Evolutionary conservation across 345 rosid genomes (phyloP).

Genomic region (Erodium maritimum): DNA sequence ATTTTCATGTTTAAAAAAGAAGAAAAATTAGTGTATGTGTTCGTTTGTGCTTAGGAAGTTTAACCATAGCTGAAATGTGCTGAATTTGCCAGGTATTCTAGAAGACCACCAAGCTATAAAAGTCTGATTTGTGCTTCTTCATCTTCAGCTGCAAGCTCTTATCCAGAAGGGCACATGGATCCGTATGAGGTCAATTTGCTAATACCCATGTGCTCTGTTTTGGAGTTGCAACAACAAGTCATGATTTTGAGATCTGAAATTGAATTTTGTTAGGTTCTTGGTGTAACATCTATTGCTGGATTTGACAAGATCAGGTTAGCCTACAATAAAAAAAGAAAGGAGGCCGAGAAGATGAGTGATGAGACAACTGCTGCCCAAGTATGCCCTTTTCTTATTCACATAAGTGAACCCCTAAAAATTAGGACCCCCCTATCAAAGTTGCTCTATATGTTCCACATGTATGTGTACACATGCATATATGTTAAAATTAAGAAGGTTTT

Average conservation of each 20-base stretch:
- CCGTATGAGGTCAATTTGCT: slow-evolving; percentile 60
- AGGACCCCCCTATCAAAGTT: not conserved
- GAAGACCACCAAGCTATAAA: slow-evolving; percentile 23
- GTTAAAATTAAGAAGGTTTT: no score
- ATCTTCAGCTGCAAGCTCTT: slow-evolving; percentile 65
- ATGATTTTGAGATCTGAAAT: not conserved
- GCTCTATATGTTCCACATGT: not conserved
- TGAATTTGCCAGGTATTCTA: slow-evolving; percentile 19
- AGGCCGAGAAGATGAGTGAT: slow-evolving; percentile 74
- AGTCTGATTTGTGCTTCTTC: slow-evolving; percentile 43
- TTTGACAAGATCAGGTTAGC: slow-evolving; percentile 63
- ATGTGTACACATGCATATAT: not conserved
- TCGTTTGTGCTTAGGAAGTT: not conserved
- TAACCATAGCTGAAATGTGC: not conserved
- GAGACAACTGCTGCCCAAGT: slow-evolving; percentile 71
- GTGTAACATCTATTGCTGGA: slow-evolving; percentile 75
- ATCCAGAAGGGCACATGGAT: slow-evolving; percentile 47
- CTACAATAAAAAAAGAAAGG: slow-evolving; percentile 63
- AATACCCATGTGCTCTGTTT: not conserved
- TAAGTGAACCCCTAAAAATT: not conserved
- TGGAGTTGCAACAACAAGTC: not conserved
- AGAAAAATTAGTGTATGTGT: not conserved
- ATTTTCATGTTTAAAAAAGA: no score
- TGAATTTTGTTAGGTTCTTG: slow-evolving; percentile 57
- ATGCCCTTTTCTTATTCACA: slow-evolving; percentile 7